Evolutionary conservation across 2,329 filamentous ascomycete genomes (phyloP).

Genomic region (Zopfia rhizophila): DNA sequence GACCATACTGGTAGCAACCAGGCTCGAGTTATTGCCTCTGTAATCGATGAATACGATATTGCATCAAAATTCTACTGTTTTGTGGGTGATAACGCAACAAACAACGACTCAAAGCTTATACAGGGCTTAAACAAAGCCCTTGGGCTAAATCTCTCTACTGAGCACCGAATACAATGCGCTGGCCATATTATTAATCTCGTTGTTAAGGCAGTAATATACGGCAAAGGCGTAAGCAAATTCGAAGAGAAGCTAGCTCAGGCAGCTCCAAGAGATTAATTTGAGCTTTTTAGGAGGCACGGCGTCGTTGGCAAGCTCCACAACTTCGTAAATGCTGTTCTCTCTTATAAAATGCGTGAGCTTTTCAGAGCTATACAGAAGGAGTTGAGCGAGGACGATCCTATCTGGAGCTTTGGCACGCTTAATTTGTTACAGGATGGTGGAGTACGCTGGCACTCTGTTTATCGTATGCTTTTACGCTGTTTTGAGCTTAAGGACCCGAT

Average conservation of each 20-base stretch:
- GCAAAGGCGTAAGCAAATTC: too few species aligned
- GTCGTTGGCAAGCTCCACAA: slow-evolving; percentile 6
- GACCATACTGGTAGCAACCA: slow-evolving; percentile 10
- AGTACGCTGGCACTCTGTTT: slow-evolving; percentile 2
- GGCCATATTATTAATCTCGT: too few species aligned
- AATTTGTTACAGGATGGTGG: slow-evolving; percentile 8
- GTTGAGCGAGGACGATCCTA: too few species aligned
- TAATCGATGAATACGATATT: slow-evolving; percentile 9
- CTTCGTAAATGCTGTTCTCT: slow-evolving; percentile 1
- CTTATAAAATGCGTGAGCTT: background rate
- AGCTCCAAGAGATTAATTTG: background rate
- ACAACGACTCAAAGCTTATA: slow-evolving; percentile 11
- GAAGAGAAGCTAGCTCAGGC: too few species aligned
- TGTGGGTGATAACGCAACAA: slow-evolving; percentile 12
- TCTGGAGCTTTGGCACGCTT: slow-evolving; percentile 3
- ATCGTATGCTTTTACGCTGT: slow-evolving; percentile 7
- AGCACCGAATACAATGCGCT: slow-evolving; percentile 1
- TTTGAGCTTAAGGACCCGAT: slow-evolving; percentile 5
- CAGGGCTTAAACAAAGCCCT: slow-evolving; percentile 6
- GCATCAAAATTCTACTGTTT: slow-evolving; percentile 11
- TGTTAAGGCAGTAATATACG: background rate
- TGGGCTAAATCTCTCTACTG: slow-evolving; percentile 1
- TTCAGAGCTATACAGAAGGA: background rate
- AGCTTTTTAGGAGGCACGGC: background rate
- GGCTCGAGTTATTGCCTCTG: slow-evolving; percentile 3